Evolutionary conservation across 1,284 basidiomycete species (phyloP), one percentile per base, ranked within the genome.

Genomic region (Porogramme epimiltina): DNA sequence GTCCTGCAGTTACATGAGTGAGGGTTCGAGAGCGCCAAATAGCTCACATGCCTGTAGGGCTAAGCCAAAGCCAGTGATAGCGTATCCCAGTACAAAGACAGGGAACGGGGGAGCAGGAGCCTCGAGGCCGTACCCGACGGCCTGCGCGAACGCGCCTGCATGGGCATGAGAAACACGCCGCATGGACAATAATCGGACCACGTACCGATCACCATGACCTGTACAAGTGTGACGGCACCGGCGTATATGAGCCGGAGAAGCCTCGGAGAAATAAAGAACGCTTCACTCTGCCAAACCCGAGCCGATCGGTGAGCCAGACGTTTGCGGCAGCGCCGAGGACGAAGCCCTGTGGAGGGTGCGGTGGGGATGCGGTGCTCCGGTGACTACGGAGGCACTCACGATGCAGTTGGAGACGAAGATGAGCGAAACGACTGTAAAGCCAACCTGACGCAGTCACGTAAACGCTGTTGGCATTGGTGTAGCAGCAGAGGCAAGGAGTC

Each of bases 61-160:
- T 9, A 64, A 38, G 4, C 86, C 87, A 39, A 88, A 78, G 0
- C 89, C 87, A 54, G 80, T 85, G 62, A 89, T 71, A 9, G 75
- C 68, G 58, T 79, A 87, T 0, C 78, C 74, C 22, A 86, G 63
- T 3, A 81, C 77, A 55, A 89, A 86, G 1, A 78, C 73, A 0
- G 87, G 86, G 61, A 87, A 91, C 2, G 89, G 87, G 0, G 81
- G 76, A 2, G 80, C 81, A 22, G 84, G 72, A 11, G 80, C 74
- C 59, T 84, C 78, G 24, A 89, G 69, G 3, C 68, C 56, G 60
- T 87, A 90, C 2, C 74, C 84, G 6, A 81, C 47, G 2, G 72
- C 55, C 52, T 80, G 78, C 10, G 68, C 62, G 0, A 64, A 22
- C 3, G 76, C 69, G 1, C 62, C 62, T 62, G 43, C 13, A 13